These are phyloP conservation scores for Simplicillium aogashimaense DNA, from an alignment of 2,329 filamentous ascomycete genomes.

Conservation along the genomic window DNA sequence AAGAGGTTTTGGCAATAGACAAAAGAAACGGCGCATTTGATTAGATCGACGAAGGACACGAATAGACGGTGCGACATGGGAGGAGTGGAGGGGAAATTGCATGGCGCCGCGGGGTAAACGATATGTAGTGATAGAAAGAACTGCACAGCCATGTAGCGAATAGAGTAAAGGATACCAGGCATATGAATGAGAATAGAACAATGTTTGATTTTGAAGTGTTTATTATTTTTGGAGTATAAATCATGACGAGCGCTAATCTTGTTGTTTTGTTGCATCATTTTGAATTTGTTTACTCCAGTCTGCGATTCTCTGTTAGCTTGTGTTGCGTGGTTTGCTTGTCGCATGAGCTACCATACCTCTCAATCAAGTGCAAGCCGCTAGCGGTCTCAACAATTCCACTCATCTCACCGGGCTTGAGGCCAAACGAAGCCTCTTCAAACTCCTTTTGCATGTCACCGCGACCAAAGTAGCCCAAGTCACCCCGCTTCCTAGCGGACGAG, in stretches of 20 bases:
- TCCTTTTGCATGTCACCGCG: slow-evolving; percentile 97
- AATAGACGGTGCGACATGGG: too few species aligned
- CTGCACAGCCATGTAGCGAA: background rate
- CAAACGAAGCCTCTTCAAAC: slow-evolving; percentile 93
- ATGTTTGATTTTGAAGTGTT: background rate
- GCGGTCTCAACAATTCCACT: slow-evolving; percentile 85
- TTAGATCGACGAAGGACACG: too few species aligned
- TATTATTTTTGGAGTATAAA: background rate
- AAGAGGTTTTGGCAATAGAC: too few species aligned
- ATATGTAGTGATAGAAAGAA: slow-evolving; percentile 7
- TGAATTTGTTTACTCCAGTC: slow-evolving; percentile 5
- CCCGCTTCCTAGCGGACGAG: slow-evolving; percentile 86
- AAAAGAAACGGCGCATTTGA: too few species aligned
- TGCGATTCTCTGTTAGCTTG: background rate
- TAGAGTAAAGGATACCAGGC: background rate
- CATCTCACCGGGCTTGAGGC: slow-evolving; percentile 76
- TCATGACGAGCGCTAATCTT: background rate
- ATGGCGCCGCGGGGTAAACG: too few species aligned
- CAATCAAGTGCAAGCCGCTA: slow-evolving; percentile 90
- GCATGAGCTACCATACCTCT: slow-evolving; percentile 51
- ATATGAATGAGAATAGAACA: background rate
- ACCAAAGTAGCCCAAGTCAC: slow-evolving; percentile 92
- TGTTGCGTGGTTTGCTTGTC: too few species aligned
- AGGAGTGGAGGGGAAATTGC: too few species aligned
- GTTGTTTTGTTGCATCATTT: background rate